A percentile compares a stretch with the other conserved stretches of the same genome.
phyloP scores from a whole-genome alignment of 2,329 filamentous ascomycete species.

The Trichoderma simmonsii region DNA sequence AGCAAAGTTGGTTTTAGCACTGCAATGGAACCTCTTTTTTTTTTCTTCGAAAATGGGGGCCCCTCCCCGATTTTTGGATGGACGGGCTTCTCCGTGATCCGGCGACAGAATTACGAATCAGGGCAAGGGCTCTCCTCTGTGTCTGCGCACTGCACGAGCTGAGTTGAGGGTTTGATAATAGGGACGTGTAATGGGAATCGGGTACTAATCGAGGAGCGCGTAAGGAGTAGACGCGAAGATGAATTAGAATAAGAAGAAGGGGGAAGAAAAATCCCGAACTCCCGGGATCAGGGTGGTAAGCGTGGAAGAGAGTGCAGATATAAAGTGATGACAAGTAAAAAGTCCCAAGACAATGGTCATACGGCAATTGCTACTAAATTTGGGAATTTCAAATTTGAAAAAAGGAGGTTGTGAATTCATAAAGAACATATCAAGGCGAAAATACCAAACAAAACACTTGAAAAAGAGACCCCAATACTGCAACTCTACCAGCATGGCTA shows the following conservation, averaged over 20 bases:
- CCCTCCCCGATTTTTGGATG: neutral
- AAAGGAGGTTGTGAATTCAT: neutral
- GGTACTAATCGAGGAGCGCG: neutral
- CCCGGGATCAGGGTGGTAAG: conserved; percentile 2
- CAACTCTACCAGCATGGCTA: neutral
- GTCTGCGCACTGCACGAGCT: neutral
- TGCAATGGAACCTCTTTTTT: neutral
- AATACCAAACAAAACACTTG: too few species aligned
- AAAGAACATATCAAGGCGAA: neutral
- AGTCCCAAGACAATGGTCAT: neutral
- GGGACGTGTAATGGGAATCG: neutral
- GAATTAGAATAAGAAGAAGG: neutral
- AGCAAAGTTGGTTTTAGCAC: neutral
- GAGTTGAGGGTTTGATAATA: neutral
- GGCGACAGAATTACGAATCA: neutral
- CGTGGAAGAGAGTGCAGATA: neutral
- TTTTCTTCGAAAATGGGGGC: neutral
- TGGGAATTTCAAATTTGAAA: neutral
- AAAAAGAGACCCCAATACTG: neutral
- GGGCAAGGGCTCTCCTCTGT: neutral
- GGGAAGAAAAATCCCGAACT: neutral
- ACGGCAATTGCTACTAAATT: neutral
- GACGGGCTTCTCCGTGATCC: neutral
- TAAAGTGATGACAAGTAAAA: neutral
- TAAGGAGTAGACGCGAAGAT: neutral